These are phyloP conservation scores for Piper longum DNA, from an alignment of 164 flowering plant species.

Conservation along the genomic window DNA sequence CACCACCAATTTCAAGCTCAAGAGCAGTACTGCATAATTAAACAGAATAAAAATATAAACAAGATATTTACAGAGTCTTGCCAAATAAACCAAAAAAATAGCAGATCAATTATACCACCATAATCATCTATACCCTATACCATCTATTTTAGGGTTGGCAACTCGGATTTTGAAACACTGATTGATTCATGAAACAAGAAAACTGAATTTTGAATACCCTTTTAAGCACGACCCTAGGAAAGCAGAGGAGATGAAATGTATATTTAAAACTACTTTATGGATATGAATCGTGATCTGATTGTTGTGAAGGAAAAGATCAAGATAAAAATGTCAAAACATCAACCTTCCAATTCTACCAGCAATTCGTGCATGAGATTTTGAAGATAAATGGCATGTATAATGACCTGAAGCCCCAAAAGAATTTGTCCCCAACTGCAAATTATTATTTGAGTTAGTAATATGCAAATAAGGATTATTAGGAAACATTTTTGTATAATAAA, in stretches of 20 bases:
- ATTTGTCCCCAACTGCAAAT: conserved; percentile 62
- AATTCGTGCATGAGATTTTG: conserved; percentile 85
- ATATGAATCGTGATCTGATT: background rate
- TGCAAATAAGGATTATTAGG: background rate
- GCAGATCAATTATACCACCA: background rate
- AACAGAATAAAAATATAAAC: no score
- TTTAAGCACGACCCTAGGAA: background rate
- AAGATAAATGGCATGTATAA: conserved; percentile 62
- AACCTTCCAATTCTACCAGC: conserved; percentile 87
- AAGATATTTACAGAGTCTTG: background rate
- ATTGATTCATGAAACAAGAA: no score
- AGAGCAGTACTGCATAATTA: conserved; percentile 49
- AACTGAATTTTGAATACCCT: no score
- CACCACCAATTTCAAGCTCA: conserved; percentile 94
- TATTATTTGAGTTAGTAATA: background rate
- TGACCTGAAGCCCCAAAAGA: conserved; percentile 73
- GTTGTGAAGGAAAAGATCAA: background rate
- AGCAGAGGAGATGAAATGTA: background rate
- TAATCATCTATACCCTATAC: background rate
- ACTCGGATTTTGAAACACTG: no score
- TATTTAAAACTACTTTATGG: no score
- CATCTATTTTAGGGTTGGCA: no score
- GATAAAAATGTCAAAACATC: background rate
- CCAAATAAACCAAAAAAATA: background rate
- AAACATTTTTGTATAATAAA: background rate